Conservation (phyloP, 495 filamentous ascomycete species). For the Lindgomyces ingoldianus region DNA sequence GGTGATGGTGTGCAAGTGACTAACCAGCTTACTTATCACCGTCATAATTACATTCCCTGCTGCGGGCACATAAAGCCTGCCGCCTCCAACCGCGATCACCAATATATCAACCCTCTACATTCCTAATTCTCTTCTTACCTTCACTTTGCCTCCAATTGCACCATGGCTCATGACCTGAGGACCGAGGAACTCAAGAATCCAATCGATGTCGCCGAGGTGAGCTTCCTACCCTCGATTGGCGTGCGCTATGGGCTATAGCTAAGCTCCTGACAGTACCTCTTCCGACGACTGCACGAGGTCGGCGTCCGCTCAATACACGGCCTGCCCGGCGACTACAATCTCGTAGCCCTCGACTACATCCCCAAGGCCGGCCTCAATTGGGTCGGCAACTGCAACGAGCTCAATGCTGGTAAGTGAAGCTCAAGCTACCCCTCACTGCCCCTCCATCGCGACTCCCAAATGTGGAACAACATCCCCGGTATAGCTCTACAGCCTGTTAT, state of each 20-base stretch:
- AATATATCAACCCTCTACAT: neutral
- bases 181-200: conserved; percentile 57
- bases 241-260: neutral
- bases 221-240: neutral
- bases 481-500: too few species aligned
- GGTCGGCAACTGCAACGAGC: conserved; percentile 72
- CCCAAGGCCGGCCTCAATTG: conserved; percentile 60
- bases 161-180: conserved; percentile 56
- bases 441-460: neutral
- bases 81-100: neutral
- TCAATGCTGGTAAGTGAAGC: conserved; percentile 59
- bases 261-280: conserved; percentile 53
- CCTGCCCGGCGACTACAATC: conserved; percentile 60
- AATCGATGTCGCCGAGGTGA: conserved; percentile 55
- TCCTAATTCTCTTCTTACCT: neutral
- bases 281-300: conserved; percentile 62
- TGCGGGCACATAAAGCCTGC: conserved; percentile 2
- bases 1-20: conserved; percentile 21
- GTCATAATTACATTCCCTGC: conserved; percentile 7
- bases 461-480: neutral
- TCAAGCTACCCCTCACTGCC: conserved; percentile 7
- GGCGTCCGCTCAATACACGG: conserved; percentile 64
- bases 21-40: neutral
- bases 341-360: conserved; percentile 63
- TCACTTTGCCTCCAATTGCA: neutral